Evolutionary conservation across 371 early-diverging fungal species (phyloP), one percentile per base, ranked within the genome.

Genomic region (Saksenaea oblongispora): DNA sequence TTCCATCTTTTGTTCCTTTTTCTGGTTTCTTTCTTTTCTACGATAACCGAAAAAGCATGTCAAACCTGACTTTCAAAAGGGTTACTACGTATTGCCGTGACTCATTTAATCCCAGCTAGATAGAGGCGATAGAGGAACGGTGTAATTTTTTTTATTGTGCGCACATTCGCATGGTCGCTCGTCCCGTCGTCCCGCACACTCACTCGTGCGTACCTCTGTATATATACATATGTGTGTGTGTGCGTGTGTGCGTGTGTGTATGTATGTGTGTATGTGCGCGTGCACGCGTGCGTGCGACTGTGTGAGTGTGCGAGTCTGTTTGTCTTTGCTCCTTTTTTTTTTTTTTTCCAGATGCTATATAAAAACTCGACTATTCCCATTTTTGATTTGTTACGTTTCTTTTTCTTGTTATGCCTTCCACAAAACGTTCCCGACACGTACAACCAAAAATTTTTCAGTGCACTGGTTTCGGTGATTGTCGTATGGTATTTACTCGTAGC

Each of bases 401-500:
- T 39, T 62, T 44, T 59, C 55, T 36, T 35, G 13, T n/a, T 47
- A 66, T 62, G 56, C 53, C 65, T 58, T 27, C 65, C 59, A 41
- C 34, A 57, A 70, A 66, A 36, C 63, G 61, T 26, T 47, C 60
- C 39, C 57, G 34, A 22, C 63, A 54, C 53, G 66, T 51, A 27
- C 44, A 24, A 61, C 58, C 31, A 59, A 82, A 83, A 56, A 69
- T 79, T 15, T 86, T 86, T 61, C 84, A 83, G 59, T 86, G 86
- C 62, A 78, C 80, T 26, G 86, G 86, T 27, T 86, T 76, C 59
- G 84, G 84, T 39, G 84, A 84, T 58, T 86, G 86, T 57, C 71
- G 76, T 18, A 86, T 86, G 87, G 80, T 84, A 9, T 86, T 86
- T 55, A 84, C 86, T 31, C 75, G 86, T 54, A 82, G 84, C 47